Evolutionary conservation across 208 protist genomes (phyloP), one percentile per base, ranked within the genome.

Genomic region (Borovskyia barvae): DNA sequence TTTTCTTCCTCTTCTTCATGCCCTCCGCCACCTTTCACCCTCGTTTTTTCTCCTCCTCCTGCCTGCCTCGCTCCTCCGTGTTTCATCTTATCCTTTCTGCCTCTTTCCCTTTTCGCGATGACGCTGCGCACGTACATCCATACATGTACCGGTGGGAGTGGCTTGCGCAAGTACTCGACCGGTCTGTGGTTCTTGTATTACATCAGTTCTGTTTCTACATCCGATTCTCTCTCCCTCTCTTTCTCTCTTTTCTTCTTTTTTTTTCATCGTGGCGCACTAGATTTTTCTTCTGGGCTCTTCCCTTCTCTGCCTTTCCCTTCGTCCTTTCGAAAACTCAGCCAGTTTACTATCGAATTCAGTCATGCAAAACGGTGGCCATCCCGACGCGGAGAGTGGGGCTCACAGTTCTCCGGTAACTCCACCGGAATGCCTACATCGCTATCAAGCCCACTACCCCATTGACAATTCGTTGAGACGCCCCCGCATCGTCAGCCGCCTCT

Each of bases 321-420:
- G 35, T 39, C 11, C 35, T 15, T 15, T 15, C 8, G 14, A 39
- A 39, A 39, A 39, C 8, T 8, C 14, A 39, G 35, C 11, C 35
- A 39, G 14, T 39, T 39, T 8, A 39, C 14, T 39, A 14, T 14
- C 47, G 15, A 15, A 17, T 2, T 4, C n/a, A 20, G 6, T 6
- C 2, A 64, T 55, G 47, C 57, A 64, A 39, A 22, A 14, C 11
- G 26, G 32, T n/a, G 53, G 55, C 47, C 24, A 48, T n/a, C 55
- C 55, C 29, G 24, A 64, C 36, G 57, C 57, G 0, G 57, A 64
- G 33, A 29, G 55, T 32, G 47, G 42, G 14, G 33, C 52, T 24
- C 42, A 24, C 24, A 33, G 48, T 19, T 39, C 48, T 11, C 40
- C 39, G 29, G 32, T 20, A 41, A 66, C 42, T 19, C 11, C 19